Conservation (phyloP, 176 grass and related monocot species). For the Bothriochloa decipiens region DNA sequence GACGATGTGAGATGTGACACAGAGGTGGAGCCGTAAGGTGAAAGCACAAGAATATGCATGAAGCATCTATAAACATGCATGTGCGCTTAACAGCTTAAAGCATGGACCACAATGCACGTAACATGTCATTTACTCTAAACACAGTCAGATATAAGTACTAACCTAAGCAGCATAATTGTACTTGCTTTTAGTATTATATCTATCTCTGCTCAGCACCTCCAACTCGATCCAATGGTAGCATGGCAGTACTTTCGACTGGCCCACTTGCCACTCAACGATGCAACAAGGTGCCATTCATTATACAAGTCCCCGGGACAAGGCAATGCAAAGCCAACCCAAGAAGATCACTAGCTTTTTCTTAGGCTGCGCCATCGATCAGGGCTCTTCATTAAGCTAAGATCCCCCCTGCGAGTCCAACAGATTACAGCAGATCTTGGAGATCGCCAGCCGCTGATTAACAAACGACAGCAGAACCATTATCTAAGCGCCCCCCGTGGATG, state of each 20-base stretch:
- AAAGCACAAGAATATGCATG: too few species aligned
- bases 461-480: slow-evolving; percentile 2
- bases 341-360: slow-evolving; percentile 22
- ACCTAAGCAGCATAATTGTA: slow-evolving; percentile 43
- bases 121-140: slow-evolving; percentile 37
- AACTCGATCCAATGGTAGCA: slow-evolving; percentile 2
- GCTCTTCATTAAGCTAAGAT: slow-evolving; percentile 37
- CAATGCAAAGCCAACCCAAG: slow-evolving; percentile 6
- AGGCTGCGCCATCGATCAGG: slow-evolving; percentile 34
- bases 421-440: slow-evolving; percentile 42
- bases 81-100: slow-evolving; percentile 27
- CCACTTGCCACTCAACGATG: slow-evolving; percentile 35
- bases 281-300: not conserved
- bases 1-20: too few species aligned
- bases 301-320: too few species aligned
- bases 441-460: slow-evolving; percentile 34
- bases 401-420: slow-evolving; percentile 35
- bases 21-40: not conserved
- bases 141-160: slow-evolving; percentile 10
- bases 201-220: not conserved
- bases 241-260: slow-evolving; percentile 9
- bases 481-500: not conserved
- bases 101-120: slow-evolving; percentile 25
- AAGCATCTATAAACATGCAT: not conserved
- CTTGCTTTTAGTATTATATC: not conserved